phyloP scores from a whole-genome alignment of 177 flowering plant genomes.

The Vitis hybrid region DNA sequence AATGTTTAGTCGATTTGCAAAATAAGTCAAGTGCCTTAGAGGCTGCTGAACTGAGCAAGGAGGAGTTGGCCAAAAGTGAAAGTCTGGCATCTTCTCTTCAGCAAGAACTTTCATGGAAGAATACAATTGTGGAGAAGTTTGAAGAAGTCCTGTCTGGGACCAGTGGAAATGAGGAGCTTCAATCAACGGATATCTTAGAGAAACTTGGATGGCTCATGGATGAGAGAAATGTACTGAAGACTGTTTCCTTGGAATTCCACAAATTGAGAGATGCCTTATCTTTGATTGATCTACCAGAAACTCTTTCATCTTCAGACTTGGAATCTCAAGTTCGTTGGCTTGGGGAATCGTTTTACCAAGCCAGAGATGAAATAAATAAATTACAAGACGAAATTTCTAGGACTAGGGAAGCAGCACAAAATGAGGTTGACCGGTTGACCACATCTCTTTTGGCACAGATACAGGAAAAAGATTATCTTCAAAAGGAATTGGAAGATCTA shows the following conservation, averaged over 20 bases:
- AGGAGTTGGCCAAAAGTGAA: constrained; percentile 52
- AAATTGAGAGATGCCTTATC: constrained; percentile 49
- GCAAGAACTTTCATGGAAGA: constrained; percentile 49
- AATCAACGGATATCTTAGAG: constrained; percentile 40
- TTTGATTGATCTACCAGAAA: constrained; percentile 56
- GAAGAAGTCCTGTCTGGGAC: constrained; percentile 50
- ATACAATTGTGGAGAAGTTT: constrained; percentile 35
- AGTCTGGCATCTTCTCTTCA: constrained; percentile 51
- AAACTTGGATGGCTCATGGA: constrained; percentile 65
- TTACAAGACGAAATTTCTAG: constrained; percentile 43
- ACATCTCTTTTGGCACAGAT: constrained; percentile 50
- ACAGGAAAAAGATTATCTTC: constrained; percentile 60
- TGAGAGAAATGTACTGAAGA: constrained; percentile 44
- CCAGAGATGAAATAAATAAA: constrained; percentile 40
- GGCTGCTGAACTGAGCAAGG: constrained; percentile 48
- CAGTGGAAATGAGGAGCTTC: constrained; percentile 37
- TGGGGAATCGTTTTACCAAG: constrained; percentile 49
- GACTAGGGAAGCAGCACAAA: constrained; percentile 46
- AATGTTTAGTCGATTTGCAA: constrained; percentile 52
- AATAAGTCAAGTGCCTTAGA: constrained; percentile 73
- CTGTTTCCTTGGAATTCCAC: constrained; percentile 39
- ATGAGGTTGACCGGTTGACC: constrained; percentile 53
- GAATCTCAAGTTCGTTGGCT: constrained; percentile 62
- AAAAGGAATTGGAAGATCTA: constrained; percentile 51
- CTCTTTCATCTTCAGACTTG: constrained; percentile 38